These are phyloP conservation scores for Trichosanthes truncata DNA, from an alignment of 306 rosid species.

Conservation along the genomic window DNA sequence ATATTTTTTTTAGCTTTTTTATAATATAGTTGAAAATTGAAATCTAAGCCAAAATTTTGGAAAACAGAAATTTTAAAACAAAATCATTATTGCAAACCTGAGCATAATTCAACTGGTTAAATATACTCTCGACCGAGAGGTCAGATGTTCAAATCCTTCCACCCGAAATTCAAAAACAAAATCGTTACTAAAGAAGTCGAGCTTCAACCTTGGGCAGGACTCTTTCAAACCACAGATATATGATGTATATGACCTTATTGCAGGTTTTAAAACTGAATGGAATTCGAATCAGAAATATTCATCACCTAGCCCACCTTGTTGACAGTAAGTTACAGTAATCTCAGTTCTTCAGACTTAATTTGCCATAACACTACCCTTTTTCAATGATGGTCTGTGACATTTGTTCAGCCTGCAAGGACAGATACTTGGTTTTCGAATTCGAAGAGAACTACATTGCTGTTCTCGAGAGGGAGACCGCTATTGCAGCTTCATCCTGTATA, in stretches of 20 bases:
- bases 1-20: neutral
- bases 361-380: conserved; percentile 10
- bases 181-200: neutral
- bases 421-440: conserved; percentile 67
- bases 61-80: neutral
- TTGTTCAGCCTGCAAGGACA: conserved; percentile 70
- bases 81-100: neutral
- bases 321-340: conserved; percentile 50
- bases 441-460: conserved; percentile 77
- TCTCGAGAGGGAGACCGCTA: conserved; percentile 63
- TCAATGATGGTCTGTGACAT: conserved; percentile 11
- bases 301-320: conserved; percentile 80
- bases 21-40: neutral
- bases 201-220: neutral
- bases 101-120: too few species aligned
- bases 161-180: neutral
- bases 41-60: neutral
- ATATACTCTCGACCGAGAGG: neutral
- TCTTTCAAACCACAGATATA: conserved; percentile 4
- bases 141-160: too few species aligned
- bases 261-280: conserved; percentile 90
- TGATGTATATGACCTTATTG: conserved; percentile 6
- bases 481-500: conserved; percentile 53
- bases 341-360: neutral
- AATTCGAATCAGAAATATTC: conserved; percentile 59